Evolutionary conservation across 2,329 filamentous ascomycete species (phyloP).

Genomic region (Dactylellina haptotyla): DNA sequence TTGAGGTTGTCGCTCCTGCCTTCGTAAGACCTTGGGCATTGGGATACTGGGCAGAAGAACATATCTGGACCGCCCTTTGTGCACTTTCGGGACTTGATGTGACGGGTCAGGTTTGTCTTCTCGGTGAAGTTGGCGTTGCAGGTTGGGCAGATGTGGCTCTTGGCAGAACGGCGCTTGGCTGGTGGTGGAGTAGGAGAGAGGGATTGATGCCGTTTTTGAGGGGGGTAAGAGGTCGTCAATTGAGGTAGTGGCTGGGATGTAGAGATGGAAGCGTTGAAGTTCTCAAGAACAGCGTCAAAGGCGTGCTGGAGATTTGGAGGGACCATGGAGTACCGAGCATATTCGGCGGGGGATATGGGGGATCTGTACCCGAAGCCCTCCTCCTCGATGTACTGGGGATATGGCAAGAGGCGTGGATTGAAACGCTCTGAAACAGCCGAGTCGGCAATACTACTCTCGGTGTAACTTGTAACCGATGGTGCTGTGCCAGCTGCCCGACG

Average conservation of each 20-base stretch:
- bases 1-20: slow-evolving; percentile 51
- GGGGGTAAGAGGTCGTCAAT: slow-evolving; percentile 10
- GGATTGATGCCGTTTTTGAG: slow-evolving; percentile 32
- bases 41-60: slow-evolving; percentile 46
- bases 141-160: slow-evolving; percentile 38
- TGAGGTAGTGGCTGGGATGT: background rate
- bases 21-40: slow-evolving; percentile 43
- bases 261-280: slow-evolving; percentile 22
- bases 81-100: slow-evolving; percentile 50
- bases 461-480: slow-evolving; percentile 47
- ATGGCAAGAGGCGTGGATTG: slow-evolving; percentile 34
- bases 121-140: slow-evolving; percentile 45
- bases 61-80: slow-evolving; percentile 38
- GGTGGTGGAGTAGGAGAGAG: slow-evolving; percentile 41
- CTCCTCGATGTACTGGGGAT: slow-evolving; percentile 35
- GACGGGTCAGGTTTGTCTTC: slow-evolving; percentile 49
- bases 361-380: slow-evolving; percentile 20
- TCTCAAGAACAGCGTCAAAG: slow-evolving; percentile 34
- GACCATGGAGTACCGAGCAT: slow-evolving; percentile 25
- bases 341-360: slow-evolving; percentile 24
- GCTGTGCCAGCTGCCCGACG: slow-evolving; percentile 38
- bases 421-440: slow-evolving; percentile 45
- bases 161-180: slow-evolving; percentile 24
- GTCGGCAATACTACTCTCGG: slow-evolving; percentile 50
- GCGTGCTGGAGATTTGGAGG: slow-evolving; percentile 36